phyloP scores from a whole-genome alignment of 2,329 filamentous ascomycete species.

The Ophiosphaerella herpotricha region DNA sequence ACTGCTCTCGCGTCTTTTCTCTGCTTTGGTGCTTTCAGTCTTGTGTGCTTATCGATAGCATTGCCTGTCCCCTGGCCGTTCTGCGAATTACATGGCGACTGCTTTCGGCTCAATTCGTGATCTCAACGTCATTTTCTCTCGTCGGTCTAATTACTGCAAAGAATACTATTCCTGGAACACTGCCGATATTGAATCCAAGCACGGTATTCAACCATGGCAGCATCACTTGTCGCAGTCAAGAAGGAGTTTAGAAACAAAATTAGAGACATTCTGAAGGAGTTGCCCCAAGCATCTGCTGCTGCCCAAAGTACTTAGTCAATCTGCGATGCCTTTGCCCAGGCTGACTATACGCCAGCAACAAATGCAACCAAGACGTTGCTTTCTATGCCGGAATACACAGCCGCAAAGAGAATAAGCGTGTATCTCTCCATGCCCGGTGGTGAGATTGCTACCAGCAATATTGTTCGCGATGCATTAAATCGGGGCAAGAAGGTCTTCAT shows the following conservation, averaged over 20 bases:
- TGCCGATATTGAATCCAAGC: background rate
- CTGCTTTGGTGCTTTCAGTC: constrained; percentile 1
- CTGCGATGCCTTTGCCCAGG: background rate
- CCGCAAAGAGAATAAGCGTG: constrained; percentile 77
- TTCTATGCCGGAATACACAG: constrained; percentile 72
- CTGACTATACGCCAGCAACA: constrained; percentile 57
- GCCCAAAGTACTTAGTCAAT: constrained; percentile 68
- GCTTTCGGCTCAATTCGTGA: background rate
- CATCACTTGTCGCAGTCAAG: constrained; percentile 68
- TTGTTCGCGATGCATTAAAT: constrained; percentile 79
- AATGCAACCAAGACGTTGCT: constrained; percentile 68
- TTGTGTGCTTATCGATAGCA: constrained; percentile 12
- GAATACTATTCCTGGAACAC: constrained; percentile 13
- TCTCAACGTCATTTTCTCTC: background rate
- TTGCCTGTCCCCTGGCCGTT: background rate
- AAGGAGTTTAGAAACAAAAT: constrained; percentile 74
- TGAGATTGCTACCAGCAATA: constrained; percentile 81
- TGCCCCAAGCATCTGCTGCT: constrained; percentile 66
- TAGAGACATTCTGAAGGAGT: constrained; percentile 65
- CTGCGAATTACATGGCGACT: background rate
- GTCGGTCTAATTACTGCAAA: background rate
- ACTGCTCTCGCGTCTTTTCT: constrained; percentile 11
- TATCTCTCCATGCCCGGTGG: constrained; percentile 91
- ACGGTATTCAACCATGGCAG: constrained; percentile 44
- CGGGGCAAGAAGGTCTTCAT: constrained; percentile 86